A percentile compares a stretch with the other conserved stretches of the same genome.
These are phyloP conservation scores for Pinus tabuliformis DNA, from an alignment of 75 land plant genomes.

Conservation along the genomic window DNA sequence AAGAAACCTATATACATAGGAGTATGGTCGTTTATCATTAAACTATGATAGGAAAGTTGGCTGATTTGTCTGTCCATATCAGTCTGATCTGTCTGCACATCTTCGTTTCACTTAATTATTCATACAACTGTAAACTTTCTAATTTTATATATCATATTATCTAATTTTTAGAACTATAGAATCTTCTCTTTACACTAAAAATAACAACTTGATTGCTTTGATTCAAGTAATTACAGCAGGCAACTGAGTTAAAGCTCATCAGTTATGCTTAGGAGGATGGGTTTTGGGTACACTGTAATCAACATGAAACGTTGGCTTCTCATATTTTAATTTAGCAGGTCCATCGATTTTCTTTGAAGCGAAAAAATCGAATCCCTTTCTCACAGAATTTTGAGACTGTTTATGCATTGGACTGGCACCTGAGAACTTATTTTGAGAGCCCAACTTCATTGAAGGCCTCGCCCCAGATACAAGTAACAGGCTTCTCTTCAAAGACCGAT, in stretches of 20 bases:
- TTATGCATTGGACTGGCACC: background rate
- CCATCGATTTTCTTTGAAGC: background rate
- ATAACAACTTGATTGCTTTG: background rate
- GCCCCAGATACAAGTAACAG: background rate
- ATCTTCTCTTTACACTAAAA: background rate
- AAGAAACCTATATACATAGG: too few relatives aligned
- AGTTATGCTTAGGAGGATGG: conserved; percentile 4
- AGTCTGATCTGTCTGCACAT: too few relatives aligned
- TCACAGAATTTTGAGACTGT: too few relatives aligned
- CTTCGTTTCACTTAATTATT: background rate
- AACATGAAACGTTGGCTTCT: background rate
- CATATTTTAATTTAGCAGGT: background rate
- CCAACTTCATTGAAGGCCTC: background rate
- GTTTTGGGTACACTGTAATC: conserved; percentile 5
- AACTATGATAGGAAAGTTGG: too few relatives aligned
- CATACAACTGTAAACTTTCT: background rate
- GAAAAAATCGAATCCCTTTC: background rate
- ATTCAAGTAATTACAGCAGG: background rate
- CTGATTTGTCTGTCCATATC: too few relatives aligned
- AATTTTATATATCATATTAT: background rate
- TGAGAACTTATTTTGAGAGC: background rate
- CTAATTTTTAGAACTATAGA: too few relatives aligned
- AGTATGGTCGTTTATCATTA: too few relatives aligned
- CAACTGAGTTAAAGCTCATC: background rate
- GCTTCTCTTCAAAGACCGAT: background rate